Evolutionary conservation across 31 red algal genomes (phyloP).

Genomic region (Endocladia muricata): DNA sequence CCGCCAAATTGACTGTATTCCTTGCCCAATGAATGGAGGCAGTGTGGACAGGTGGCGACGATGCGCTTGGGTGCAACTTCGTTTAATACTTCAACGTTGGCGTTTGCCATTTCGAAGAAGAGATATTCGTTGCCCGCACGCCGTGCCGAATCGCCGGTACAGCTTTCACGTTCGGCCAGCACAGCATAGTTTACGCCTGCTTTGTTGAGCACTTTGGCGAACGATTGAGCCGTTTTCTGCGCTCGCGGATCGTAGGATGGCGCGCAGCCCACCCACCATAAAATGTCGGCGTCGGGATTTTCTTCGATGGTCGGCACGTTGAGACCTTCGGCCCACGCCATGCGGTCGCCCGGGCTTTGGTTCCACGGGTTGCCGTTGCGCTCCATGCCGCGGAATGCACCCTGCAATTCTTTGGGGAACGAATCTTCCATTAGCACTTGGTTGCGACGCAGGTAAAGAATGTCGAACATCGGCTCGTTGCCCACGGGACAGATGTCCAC

Average conservation of each 20-base stretch:
- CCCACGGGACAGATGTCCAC: not conserved
- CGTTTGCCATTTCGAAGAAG: not conserved
- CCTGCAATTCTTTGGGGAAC: not conserved
- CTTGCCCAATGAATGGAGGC: not conserved
- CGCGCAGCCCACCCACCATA: conserved; percentile 18
- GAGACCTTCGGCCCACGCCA: not conserved
- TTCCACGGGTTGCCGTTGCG: not conserved
- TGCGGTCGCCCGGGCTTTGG: not conserved
- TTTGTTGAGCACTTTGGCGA: conserved; percentile 1
- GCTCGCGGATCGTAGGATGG: conserved; percentile 1
- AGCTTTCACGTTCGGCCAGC: conserved; percentile 1
- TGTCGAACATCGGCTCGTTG: not conserved
- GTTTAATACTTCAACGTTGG: conserved; percentile 15
- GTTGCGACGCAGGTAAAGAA: not conserved
- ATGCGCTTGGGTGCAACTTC: not conserved
- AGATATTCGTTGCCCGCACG: conserved; percentile 17
- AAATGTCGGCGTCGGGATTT: not conserved
- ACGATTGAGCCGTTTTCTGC: not conserved
- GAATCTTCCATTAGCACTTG: not conserved
- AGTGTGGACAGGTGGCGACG: conserved; percentile 11
- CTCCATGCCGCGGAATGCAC: not conserved
- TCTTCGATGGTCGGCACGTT: not conserved
- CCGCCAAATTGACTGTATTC: not conserved
- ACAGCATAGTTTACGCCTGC: not conserved
- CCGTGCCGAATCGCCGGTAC: conserved; percentile 20